Conservation (phyloP, 2,329 filamentous ascomycete genomes). For the Microdochium trichocladiopsis region DNA sequence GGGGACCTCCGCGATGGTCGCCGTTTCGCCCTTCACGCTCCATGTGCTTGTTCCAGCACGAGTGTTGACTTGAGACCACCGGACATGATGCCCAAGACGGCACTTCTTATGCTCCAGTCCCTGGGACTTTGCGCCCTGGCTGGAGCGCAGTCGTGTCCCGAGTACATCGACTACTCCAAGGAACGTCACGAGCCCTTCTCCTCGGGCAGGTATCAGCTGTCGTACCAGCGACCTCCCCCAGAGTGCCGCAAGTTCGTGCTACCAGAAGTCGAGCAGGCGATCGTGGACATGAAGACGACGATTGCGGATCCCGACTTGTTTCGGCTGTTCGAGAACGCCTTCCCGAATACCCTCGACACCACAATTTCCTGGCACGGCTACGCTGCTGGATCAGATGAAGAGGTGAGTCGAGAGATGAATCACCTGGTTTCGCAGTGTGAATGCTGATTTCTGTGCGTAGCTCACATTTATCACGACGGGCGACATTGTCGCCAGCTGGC, state of each 20-base stretch:
- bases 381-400: constrained; percentile 36
- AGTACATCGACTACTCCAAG: constrained; percentile 20
- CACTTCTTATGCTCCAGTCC: background rate
- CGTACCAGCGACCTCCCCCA: constrained; percentile 46
- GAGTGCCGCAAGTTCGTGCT: constrained; percentile 70
- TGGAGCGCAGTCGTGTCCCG: constrained; percentile 14
- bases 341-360: constrained; percentile 76
- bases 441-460: constrained; percentile 30
- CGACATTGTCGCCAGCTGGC: constrained; percentile 83
- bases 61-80: background rate
- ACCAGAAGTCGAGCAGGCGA: constrained; percentile 61
- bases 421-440: too few species aligned
- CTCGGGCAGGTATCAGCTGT: constrained; percentile 19
- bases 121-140: constrained; percentile 1
- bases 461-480: constrained; percentile 78
- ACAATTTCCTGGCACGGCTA: constrained; percentile 70
- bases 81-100: background rate
- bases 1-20: too few species aligned
- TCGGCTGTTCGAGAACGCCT: constrained; percentile 76
- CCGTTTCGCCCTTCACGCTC: too few species aligned
- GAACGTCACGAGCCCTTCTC: constrained; percentile 20
- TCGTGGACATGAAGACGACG: constrained; percentile 33
- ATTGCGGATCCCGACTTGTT: constrained; percentile 57
- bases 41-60: background rate
- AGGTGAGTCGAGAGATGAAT: constrained; percentile 6